Base-by-base conservation (phyloP, 352 stramenopile genomes). In the Pseudoperonospora humuli region DNA sequence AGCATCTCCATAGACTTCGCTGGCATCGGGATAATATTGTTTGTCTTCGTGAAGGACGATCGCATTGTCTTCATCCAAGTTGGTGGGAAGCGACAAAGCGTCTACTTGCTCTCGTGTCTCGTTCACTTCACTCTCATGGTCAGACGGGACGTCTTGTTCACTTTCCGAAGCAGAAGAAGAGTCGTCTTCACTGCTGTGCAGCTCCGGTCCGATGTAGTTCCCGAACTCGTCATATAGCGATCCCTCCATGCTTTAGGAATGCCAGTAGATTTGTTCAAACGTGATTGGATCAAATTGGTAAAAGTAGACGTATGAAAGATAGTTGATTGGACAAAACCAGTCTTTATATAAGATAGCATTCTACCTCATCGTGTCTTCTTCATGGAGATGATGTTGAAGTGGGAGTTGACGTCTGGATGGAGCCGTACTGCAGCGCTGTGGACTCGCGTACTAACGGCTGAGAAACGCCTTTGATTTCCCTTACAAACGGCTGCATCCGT, bases 21-120 rank as follows among this genome's bases (percentile, higher is more conserved):
- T 71, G 3, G 96, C 96, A 3, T 97, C 94, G 11, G 96, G 95
- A 67, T 99, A 99, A 54, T 99, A 98, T 45, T 98, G 86, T 68
- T 99, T 99, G 70, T 99, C 97, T 67, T 99, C 97, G 52, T 99
- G 96, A 24, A 99, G 73, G n/a, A 99, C 94, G 57, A 99, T 98
- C 1, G 89, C 86, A 36, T 74, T 69, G 11, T 84, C 84, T 42
- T 95, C 77, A n/a, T 84, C 82, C 33, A 63, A 55, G 13, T 68
- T 64, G 23, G 48, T 48, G 34, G 78, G 70, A 26, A 86, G 54
- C 45, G 64, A 57, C 39, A 89, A 50, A 42, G 68, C 50, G 33
- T 69, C 61, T 39, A 89, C 61, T 14, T 61, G 52, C 1, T 62
- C 57, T 20, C 54, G 55, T 8, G 45, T 28, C 32, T 57, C 44